These are phyloP conservation scores for Cutaneotrichosporon sp. DNA, from an alignment of 1,284 basidiomycete genomes.

Conservation along the genomic window DNA sequence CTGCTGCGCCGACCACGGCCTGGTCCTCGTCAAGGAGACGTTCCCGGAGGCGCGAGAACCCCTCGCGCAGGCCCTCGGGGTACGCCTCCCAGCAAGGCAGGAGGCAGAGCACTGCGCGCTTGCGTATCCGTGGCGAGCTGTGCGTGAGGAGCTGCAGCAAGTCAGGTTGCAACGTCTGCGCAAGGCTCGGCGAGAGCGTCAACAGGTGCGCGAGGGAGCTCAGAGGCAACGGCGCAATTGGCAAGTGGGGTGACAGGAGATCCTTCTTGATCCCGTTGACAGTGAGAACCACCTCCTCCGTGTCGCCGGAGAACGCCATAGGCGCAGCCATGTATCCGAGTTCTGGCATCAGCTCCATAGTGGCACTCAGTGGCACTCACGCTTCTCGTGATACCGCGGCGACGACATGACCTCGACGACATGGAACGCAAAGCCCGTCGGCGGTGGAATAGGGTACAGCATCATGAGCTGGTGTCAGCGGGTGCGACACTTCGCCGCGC, in stretches of 20 bases:
- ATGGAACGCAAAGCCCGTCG: conserved; percentile 64
- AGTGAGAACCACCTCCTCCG: conserved; percentile 94
- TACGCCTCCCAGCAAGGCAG: conserved; percentile 73
- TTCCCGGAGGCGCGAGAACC: conserved; percentile 69
- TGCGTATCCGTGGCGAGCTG: conserved; percentile 78
- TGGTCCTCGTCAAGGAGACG: conserved; percentile 76
- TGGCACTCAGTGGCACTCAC: conserved; percentile 21
- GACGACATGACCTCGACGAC: conserved; percentile 98
- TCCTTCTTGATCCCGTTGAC: conserved; percentile 99
- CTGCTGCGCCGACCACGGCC: conserved; percentile 87
- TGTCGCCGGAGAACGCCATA: conserved; percentile 88
- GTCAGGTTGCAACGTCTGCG: conserved; percentile 80
- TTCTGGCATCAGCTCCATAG: conserved; percentile 43
- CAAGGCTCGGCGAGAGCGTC: conserved; percentile 81
- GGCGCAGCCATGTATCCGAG: conserved; percentile 92
- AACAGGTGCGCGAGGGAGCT: conserved; percentile 85
- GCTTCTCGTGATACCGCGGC: conserved; percentile 80
- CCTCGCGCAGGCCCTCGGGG: conserved; percentile 65
- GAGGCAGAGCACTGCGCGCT: conserved; percentile 77
- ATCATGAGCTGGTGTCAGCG: conserved; percentile 45
- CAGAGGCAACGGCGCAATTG: conserved; percentile 74
- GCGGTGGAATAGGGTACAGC: conserved; percentile 50
- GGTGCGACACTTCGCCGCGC: not conserved
- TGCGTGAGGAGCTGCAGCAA: conserved; percentile 85
- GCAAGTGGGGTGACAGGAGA: conserved; percentile 62